These are phyloP conservation scores for Serendipita sp. DNA, from an alignment of 768 basidiomycete species.

Conservation along the genomic window DNA sequence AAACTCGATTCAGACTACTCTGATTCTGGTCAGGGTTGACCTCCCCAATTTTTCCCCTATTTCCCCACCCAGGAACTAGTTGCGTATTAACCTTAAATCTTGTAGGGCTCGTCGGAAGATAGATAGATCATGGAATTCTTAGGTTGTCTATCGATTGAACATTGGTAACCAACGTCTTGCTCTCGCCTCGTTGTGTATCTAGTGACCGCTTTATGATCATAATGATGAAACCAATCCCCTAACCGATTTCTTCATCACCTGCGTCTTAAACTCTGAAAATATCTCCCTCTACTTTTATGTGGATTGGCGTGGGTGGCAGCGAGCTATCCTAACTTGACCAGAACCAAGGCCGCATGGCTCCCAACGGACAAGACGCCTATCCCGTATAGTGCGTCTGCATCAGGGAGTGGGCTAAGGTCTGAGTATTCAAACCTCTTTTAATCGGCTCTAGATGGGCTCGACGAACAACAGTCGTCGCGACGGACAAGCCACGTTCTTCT, in stretches of 20 bases:
- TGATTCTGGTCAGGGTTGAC: not conserved
- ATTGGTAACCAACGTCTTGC: too few relatives aligned
- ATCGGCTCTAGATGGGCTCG: not conserved
- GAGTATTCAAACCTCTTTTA: not conserved
- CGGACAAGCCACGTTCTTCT: not conserved
- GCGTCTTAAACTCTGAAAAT: too few relatives aligned
- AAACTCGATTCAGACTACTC: not conserved
- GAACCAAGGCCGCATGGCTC: not conserved
- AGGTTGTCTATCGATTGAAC: too few relatives aligned
- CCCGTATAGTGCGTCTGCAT: not conserved
- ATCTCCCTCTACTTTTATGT: too few relatives aligned
- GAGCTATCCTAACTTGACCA: not conserved
- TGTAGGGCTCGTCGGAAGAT: too few relatives aligned
- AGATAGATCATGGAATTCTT: too few relatives aligned
- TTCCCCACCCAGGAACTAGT: not conserved
- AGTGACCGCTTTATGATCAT: too few relatives aligned
- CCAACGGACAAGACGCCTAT: not conserved
- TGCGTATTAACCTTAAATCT: too few relatives aligned
- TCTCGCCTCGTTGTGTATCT: too few relatives aligned
- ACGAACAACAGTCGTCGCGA: not conserved
- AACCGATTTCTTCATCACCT: too few relatives aligned
- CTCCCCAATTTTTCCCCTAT: not conserved
- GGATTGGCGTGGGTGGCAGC: too few relatives aligned
- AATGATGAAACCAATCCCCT: too few relatives aligned
- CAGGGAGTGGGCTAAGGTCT: not conserved